Percentiles rank a stretch among this genome's conserved stretches.
Conservation (phyloP, 2,329 filamentous ascomycete genomes). For the Colletotrichum lentis region DNA sequence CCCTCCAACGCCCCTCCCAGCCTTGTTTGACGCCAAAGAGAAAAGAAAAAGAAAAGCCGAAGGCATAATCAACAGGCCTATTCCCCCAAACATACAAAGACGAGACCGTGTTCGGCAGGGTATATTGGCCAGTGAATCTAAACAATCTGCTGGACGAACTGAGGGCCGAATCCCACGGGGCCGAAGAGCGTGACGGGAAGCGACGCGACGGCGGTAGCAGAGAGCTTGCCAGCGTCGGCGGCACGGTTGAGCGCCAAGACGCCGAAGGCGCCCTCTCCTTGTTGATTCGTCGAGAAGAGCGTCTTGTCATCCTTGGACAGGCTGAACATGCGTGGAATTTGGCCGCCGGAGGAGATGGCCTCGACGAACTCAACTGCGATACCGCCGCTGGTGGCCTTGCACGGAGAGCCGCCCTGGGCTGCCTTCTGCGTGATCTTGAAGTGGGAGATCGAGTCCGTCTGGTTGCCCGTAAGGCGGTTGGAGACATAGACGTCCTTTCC, state of each 20-base stretch:
- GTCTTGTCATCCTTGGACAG: constrained; percentile 47
- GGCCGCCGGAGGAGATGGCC: constrained; percentile 48
- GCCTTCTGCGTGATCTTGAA: constrained; percentile 49
- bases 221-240: constrained; percentile 44
- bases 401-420: constrained; percentile 38
- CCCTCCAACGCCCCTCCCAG: constrained; percentile 18
- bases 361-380: constrained; percentile 48
- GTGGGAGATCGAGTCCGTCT: constrained; percentile 58
- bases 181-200: constrained; percentile 44
- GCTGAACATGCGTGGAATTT: constrained; percentile 58
- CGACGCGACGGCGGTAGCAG: constrained; percentile 42
- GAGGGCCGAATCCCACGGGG: constrained; percentile 43
- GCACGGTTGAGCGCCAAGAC: constrained; percentile 42
- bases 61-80: not conserved
- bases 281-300: constrained; percentile 59
- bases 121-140: not conserved
- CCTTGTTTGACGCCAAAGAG: constrained; percentile 16
- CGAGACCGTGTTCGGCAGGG: not conserved
- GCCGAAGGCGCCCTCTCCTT: constrained; percentile 50
- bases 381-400: constrained; percentile 42
- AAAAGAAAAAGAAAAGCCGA: not conserved
- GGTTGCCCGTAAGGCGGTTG: constrained; percentile 58
- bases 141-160: constrained; percentile 47
- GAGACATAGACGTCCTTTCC: constrained; percentile 59
- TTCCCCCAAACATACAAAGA: not conserved